A percentile compares a stretch with the other conserved stretches of the same genome.
Conservation (phyloP, 495 filamentous ascomycete genomes). For the Evansstolkia leycettana region DNA sequence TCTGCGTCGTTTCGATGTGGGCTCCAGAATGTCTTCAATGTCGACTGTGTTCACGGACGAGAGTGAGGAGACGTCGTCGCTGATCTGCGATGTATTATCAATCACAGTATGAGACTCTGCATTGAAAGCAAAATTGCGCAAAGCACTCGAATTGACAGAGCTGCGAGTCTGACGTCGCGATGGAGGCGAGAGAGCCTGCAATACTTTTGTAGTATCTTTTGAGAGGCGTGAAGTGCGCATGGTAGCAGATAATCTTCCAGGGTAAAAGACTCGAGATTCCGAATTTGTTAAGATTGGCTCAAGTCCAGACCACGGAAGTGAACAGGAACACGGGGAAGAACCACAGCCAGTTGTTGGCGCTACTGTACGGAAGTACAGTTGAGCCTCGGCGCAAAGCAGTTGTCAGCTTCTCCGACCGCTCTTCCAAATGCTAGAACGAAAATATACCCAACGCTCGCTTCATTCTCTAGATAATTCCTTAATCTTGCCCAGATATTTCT, state of each 20-base stretch:
- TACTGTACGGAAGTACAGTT: too few relatives aligned
- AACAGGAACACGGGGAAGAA: too few relatives aligned
- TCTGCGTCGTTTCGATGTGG: constrained; percentile 39
- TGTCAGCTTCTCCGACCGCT: too few relatives aligned
- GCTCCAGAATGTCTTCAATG: constrained; percentile 51
- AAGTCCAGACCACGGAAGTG: too few relatives aligned
- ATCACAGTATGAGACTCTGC: not conserved
- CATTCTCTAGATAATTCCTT: too few relatives aligned
- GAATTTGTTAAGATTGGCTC: not conserved
- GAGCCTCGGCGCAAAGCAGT: too few relatives aligned
- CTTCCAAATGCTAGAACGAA: too few relatives aligned
- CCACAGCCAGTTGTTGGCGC: too few relatives aligned
- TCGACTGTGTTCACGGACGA: constrained; percentile 37
- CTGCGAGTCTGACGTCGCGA: constrained; percentile 28
- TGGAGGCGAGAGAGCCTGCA: constrained; percentile 31
- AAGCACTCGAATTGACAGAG: constrained; percentile 14
- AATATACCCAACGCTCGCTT: too few relatives aligned
- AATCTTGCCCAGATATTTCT: too few relatives aligned
- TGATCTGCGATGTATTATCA: not conserved
- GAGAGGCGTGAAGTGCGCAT: constrained; percentile 55
- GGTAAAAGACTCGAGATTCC: too few relatives aligned
- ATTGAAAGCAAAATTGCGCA: constrained; percentile 16
- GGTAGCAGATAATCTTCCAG: not conserved
- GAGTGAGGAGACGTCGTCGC: constrained; percentile 27
- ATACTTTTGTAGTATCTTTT: constrained; percentile 41